A percentile compares a stretch with the other conserved stretches of the same genome.
These are phyloP conservation scores for Vanilla planifolia DNA, from an alignment of 106 monocot species.

Conservation along the genomic window DNA sequence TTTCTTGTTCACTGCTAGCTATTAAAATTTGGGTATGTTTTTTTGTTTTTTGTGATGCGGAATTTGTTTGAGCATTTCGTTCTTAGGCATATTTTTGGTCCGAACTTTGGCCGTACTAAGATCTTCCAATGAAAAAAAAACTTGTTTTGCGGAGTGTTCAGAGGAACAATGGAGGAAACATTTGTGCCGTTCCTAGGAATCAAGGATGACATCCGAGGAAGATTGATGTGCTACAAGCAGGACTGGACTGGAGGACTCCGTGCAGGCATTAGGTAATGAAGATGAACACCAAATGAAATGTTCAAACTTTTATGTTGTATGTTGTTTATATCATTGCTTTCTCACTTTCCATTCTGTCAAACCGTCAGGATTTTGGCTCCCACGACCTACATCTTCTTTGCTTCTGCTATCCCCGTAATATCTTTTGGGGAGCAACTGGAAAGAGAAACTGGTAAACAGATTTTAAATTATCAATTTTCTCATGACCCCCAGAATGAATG, in stretches of 20 bases:
- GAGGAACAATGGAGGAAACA: conserved; percentile 54
- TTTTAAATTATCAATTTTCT: no score
- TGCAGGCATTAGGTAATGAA: conserved; percentile 55
- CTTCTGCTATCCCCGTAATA: conserved; percentile 82
- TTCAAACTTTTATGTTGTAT: not conserved
- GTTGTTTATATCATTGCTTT: not conserved
- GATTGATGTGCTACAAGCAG: conserved; percentile 68
- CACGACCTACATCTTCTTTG: conserved; percentile 26
- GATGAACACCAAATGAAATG: not conserved
- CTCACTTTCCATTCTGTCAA: not conserved
- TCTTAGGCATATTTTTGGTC: no score
- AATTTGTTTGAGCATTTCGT: no score
- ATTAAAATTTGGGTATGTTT: no score
- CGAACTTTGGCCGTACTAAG: no score
- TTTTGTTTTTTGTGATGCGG: no score
- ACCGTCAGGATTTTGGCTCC: conserved; percentile 35
- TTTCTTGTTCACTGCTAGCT: no score
- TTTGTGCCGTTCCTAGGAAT: conserved; percentile 71
- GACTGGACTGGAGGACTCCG: conserved; percentile 65
- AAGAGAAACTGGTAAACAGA: conserved; percentile 68
- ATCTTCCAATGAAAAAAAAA: no score
- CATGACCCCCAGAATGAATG: no score
- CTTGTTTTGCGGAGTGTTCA: no score
- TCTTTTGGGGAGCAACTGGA: conserved; percentile 89
- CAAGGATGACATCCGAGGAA: conserved; percentile 54